These are phyloP conservation scores for Biscogniauxia marginata DNA, from an alignment of 2,329 filamentous ascomycete genomes.

Conservation along the genomic window DNA sequence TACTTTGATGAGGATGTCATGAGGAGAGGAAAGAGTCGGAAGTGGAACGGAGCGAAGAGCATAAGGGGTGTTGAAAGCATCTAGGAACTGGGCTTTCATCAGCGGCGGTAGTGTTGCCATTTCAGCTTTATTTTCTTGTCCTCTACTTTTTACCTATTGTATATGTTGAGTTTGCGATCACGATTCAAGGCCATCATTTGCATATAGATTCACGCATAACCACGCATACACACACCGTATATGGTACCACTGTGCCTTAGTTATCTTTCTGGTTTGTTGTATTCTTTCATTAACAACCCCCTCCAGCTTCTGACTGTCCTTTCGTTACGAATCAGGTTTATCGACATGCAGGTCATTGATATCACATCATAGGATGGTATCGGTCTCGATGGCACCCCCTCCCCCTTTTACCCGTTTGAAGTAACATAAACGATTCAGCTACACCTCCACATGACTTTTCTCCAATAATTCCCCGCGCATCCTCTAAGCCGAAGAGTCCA, in stretches of 20 bases:
- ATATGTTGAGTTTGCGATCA: too few species aligned
- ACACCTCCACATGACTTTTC: neutral
- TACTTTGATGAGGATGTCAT: conserved; percentile 45
- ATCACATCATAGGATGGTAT: neutral
- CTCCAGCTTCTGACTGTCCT: too few species aligned
- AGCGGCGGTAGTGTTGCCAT: conserved; percentile 9
- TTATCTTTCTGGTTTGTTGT: too few species aligned
- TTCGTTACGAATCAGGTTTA: too few species aligned
- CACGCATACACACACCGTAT: too few species aligned
- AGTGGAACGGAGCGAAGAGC: conserved; percentile 35
- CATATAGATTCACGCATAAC: too few species aligned
- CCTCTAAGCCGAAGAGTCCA: neutral
- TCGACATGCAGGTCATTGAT: neutral
- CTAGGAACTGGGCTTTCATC: conserved; percentile 42
- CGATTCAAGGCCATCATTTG: too few species aligned
- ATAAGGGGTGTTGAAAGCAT: conserved; percentile 42
- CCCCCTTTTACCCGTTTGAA: neutral
- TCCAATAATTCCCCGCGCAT: neutral
- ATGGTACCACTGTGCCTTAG: too few species aligned
- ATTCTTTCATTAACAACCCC: too few species aligned
- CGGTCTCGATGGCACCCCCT: neutral
- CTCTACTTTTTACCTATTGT: neutral
- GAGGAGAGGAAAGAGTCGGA: conserved; percentile 28
- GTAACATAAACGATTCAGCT: neutral
- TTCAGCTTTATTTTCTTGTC: neutral